Evolutionary conservation across 371 early-diverging fungal genomes (phyloP), one percentile per base, ranked within the genome.

Genomic region (Mortierella sp.): DNA sequence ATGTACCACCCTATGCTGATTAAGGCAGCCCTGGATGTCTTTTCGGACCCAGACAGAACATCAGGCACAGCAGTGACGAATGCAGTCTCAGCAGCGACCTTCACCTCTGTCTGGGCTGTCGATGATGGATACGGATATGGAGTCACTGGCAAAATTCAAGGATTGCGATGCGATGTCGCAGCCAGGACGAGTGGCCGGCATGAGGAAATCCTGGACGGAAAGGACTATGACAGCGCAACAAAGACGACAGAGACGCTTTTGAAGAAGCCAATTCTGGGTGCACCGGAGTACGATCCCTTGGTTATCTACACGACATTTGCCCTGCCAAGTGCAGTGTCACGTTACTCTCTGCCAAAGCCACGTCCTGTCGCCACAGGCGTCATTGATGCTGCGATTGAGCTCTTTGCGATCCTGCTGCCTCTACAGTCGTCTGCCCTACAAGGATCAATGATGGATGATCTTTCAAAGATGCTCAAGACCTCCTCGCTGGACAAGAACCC

Each of bases 321-420:
- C 6, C 51, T 70, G 2, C 70, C 82, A 21, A 52, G 57, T 24
- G 34, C 80, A 6, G 53, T 67, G 6, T 66, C 68, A 11, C 72
- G 61, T 5, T 79, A 70, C 34, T 60, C 64, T 19, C 54, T 72
- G 54, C 82, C 71, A 14, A 80, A 81, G 26, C 87, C 87, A 7
- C 53, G 68, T 3, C 82, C 76, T 14, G 41, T 60, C 44, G 56
- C 64, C 56, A 66, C 88, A 59, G 64, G 66, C 32, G 59, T 64
- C 12, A 79, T 86, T 68, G 93, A 94, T 66, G 80, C 86, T 2
- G 84, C 90, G 6, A 81, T 94, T 32, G 91, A 90, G 48, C 65
- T 96, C 12, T 94, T 95, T 79, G 90, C 92, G 1, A 80, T 87
- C 0, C 56, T 96, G 15, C 89, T 93, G 48, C 85, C 86, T 0